Conservation (phyloP, 345 rosid genomes). For the Firmiana major region DNA sequence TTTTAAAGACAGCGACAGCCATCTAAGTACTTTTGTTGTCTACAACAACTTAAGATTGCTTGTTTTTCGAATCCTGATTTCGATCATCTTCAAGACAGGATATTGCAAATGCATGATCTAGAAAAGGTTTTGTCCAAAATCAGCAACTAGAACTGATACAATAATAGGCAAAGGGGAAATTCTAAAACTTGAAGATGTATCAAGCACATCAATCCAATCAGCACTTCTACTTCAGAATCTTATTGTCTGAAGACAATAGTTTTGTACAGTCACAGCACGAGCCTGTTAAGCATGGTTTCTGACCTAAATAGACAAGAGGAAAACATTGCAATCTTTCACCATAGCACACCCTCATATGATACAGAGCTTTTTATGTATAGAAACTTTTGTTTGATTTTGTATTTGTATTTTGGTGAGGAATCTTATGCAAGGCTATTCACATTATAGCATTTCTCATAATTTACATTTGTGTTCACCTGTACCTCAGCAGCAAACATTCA, state of each 20-base stretch:
- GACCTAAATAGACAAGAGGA: not conserved
- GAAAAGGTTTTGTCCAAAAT: not conserved
- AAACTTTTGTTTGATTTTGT: not conserved
- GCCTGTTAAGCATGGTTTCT: not conserved
- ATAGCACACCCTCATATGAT: slow-evolving; percentile 1
- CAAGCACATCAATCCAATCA: slow-evolving; percentile 15
- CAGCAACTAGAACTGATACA: no score
- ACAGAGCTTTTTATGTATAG: not conserved
- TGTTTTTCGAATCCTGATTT: no score
- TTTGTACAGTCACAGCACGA: not conserved
- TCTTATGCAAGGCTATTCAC: slow-evolving; percentile 20
- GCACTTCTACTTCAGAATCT: slow-evolving; percentile 8
- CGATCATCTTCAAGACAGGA: no score
- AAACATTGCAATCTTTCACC: not conserved
- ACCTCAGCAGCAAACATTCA: slow-evolving; percentile 14
- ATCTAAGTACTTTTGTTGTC: no score
- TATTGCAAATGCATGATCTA: not conserved
- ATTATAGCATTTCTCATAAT: slow-evolving; percentile 2
- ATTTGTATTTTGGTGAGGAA: not conserved
- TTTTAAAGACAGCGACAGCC: no score
- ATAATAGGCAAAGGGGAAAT: no score
- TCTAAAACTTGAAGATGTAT: not conserved
- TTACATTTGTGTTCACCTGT: not conserved
- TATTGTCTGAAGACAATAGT: not conserved
- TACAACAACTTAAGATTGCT: no score